phyloP scores from a whole-genome alignment of 352 stramenopile genomes.

The Elongisporangium senticosum region DNA sequence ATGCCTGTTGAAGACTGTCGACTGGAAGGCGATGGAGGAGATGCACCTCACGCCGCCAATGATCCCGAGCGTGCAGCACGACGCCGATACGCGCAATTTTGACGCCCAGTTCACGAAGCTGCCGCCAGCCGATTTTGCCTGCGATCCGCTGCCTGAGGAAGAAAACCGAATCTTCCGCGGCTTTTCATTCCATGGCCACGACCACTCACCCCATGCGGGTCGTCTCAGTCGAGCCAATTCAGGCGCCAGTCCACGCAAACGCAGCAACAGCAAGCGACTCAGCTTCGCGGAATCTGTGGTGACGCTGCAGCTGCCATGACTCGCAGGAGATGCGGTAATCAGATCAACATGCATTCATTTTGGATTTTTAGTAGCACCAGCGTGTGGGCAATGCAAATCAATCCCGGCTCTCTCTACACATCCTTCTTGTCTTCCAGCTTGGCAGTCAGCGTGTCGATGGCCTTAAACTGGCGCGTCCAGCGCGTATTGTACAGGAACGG shows the following conservation, averaged over 20 bases:
- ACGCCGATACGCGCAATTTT: slow-evolving; percentile 93
- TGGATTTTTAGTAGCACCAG: background rate
- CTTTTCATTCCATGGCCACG: slow-evolving; percentile 68
- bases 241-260: background rate
- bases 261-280: slow-evolving; percentile 2
- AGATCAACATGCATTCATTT: slow-evolving; percentile 7
- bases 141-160: slow-evolving; percentile 47
- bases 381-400: background rate
- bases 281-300: background rate
- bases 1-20: slow-evolving; percentile 38
- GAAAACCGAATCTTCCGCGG: slow-evolving; percentile 56
- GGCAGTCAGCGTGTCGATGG: slow-evolving; percentile 89
- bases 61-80: slow-evolving; percentile 80
- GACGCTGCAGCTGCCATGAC: background rate
- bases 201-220: slow-evolving; percentile 9
- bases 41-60: slow-evolving; percentile 88
- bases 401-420: slow-evolving; percentile 16
- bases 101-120: slow-evolving; percentile 89
- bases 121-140: slow-evolving; percentile 52
- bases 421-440: slow-evolving; percentile 77
- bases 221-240: background rate
- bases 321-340: slow-evolving; percentile 2
- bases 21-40: slow-evolving; percentile 92
- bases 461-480: slow-evolving; percentile 94
- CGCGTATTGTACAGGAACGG: slow-evolving; percentile 96